Evolutionary conservation across 2,329 filamentous ascomycete species (phyloP), one percentile per base, ranked within the genome.

Genomic region (Neofusicoccum sp.): DNA sequence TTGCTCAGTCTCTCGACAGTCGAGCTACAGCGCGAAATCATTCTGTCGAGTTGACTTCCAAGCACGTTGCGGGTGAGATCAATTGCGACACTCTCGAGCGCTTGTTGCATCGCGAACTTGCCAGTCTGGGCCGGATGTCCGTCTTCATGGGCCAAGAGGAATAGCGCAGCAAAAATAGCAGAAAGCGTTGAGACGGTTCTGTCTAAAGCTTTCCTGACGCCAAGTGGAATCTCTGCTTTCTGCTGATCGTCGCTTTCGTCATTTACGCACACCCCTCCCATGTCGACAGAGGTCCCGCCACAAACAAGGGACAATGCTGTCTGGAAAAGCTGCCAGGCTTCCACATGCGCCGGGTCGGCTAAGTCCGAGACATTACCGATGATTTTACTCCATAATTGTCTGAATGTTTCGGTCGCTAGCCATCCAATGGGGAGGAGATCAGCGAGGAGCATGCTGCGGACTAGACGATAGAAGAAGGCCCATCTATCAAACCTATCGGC

Each of bases 361-460:
- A 68, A 66, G n/a, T 74, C 68, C 1, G 71, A 71, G n/a, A 76
- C 63, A 6, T 69, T 69, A 41, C 70, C 71, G 9, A 77, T 70
- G 3, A 77, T 59, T 41, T 70, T 70, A 36, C 71, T 74, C 73
- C 73, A 78, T 4, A 77, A 47, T 3, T 70, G 69, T 12, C 70
- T 73, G 71, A 78, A 74, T 14, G 65, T 67, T 37, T 70, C 67
- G 2, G 76, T 77, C 2, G 76, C 75, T 14, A 77, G 65, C 76
- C 76, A 78, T 59, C 77, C 75, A 8, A 77, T 56, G 3, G 74
- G 75, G 8, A 78, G 59, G 11, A 73, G 68, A 39, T 74, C 71
- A 48, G 73, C 66, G 9, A 70, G 70, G 14, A 78, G 64, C 70
- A 77, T 70, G 39, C 70, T 68, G 47, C 72, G 70, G 2, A 78